These are phyloP conservation scores for Coffea canephora DNA, from an alignment of 257 asterid genomes.

Conservation along the genomic window DNA sequence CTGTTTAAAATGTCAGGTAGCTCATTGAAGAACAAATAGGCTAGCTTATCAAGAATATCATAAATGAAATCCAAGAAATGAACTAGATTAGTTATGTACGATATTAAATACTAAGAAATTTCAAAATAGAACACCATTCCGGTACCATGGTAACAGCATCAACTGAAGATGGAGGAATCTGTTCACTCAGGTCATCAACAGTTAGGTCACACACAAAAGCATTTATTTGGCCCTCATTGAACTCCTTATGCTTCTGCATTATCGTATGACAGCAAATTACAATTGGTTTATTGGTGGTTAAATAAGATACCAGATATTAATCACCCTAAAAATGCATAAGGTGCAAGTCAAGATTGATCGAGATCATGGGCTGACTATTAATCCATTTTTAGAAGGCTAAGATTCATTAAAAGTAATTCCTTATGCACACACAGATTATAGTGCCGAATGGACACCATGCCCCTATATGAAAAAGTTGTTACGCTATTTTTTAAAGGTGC, in stretches of 20 bases:
- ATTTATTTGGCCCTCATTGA: constrained; percentile 59
- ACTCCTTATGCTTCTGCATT: constrained; percentile 80
- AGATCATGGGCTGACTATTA: background rate
- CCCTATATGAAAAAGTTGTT: background rate
- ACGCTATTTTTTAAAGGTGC: background rate
- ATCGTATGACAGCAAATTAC: background rate
- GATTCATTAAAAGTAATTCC: background rate
- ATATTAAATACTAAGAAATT: background rate
- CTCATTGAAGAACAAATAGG: constrained; percentile 17
- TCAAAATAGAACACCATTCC: constrained; percentile 2
- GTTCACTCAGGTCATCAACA: constrained; percentile 57
- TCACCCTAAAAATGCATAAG: background rate
- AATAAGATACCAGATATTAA: background rate
- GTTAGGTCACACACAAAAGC: constrained; percentile 93
- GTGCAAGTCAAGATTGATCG: background rate
- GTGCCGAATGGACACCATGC: background rate
- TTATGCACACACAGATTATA: too few relatives aligned
- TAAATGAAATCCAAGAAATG: background rate
- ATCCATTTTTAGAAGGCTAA: background rate
- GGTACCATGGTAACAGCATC: constrained; percentile 93
- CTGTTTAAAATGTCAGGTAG: constrained; percentile 71
- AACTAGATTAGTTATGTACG: background rate
- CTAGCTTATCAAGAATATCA: constrained; percentile 11
- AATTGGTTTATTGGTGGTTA: background rate
- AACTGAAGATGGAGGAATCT: constrained; percentile 79